Conservation (phyloP, 2,329 filamentous ascomycete species). For the Decorospora gaudefroyi region DNA sequence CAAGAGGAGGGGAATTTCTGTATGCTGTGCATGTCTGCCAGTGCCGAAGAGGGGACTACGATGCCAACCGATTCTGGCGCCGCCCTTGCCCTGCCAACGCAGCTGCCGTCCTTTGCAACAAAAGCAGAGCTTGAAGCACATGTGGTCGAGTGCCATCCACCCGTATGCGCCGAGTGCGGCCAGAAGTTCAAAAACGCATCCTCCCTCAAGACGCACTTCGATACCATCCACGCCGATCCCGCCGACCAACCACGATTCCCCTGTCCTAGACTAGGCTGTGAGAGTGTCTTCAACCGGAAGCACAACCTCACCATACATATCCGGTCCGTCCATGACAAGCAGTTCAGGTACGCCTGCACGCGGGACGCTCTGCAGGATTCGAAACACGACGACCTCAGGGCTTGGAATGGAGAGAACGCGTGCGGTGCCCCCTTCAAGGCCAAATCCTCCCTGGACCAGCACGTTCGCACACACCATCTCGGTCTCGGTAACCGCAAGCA, state of each 20-base stretch:
- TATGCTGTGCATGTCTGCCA: constrained; percentile 63
- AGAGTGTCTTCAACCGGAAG: constrained; percentile 76
- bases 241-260: constrained; percentile 56
- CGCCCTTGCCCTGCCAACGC: background rate
- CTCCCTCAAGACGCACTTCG: constrained; percentile 68
- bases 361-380: constrained; percentile 63
- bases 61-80: constrained; percentile 27
- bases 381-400: constrained; percentile 58
- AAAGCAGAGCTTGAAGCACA: constrained; percentile 73
- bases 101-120: constrained; percentile 64
- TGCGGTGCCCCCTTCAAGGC: constrained; percentile 77
- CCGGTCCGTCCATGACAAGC: constrained; percentile 74
- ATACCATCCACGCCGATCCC: constrained; percentile 65
- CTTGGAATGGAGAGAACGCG: constrained; percentile 68
- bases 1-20: constrained; percentile 68
- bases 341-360: constrained; percentile 77
- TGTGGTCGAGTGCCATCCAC: constrained; percentile 71
- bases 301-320: constrained; percentile 84
- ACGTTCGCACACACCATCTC: constrained; percentile 81
- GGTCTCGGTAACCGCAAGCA: constrained; percentile 55
- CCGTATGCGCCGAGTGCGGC: constrained; percentile 73
- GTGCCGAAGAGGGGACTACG: constrained; percentile 41
- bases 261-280: constrained; percentile 71
- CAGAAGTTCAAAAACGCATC: constrained; percentile 63
- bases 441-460: constrained; percentile 79